These are phyloP conservation scores for Trametes cinnabarina DNA, from an alignment of 768 basidiomycete genomes.

Conservation along the genomic window DNA sequence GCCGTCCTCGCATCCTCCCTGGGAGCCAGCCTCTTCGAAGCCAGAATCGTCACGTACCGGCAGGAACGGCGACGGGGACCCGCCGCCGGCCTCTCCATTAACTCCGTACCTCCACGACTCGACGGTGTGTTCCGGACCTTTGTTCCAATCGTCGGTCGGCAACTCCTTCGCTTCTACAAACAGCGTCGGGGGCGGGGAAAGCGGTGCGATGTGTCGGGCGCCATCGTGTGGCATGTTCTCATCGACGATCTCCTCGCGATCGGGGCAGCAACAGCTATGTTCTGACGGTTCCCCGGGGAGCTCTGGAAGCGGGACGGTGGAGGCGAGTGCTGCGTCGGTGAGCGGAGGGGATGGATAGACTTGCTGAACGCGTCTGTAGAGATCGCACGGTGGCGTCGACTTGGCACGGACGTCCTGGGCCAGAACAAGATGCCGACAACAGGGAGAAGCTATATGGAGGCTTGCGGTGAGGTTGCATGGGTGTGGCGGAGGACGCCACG, in stretches of 20 bases:
- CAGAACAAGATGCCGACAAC: neutral
- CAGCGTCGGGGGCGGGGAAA: slow-evolving; percentile 22
- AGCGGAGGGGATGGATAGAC: slow-evolving; percentile 26
- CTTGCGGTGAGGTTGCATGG: slow-evolving; percentile 2
- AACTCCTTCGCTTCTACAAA: slow-evolving; percentile 13
- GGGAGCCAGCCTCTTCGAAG: slow-evolving; percentile 20
- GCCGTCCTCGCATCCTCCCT: slow-evolving; percentile 2
- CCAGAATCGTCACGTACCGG: slow-evolving; percentile 24
- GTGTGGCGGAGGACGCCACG: slow-evolving; percentile 16
- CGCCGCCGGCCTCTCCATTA: slow-evolving; percentile 2
- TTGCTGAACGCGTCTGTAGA: neutral
- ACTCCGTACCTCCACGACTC: slow-evolving; percentile 16
- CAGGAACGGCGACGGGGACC: slow-evolving; percentile 8
- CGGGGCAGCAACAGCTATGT: neutral
- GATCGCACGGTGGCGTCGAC: slow-evolving; percentile 14
- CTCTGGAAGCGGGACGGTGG: slow-evolving; percentile 23
- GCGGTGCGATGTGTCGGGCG: slow-evolving; percentile 11
- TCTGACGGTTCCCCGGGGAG: slow-evolving; percentile 5
- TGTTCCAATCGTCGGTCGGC: slow-evolving; percentile 1
- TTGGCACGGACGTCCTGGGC: slow-evolving; percentile 4
- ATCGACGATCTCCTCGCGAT: slow-evolving; percentile 6
- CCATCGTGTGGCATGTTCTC: slow-evolving; percentile 18
- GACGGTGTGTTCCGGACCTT: slow-evolving; percentile 2
- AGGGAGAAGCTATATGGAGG: neutral
- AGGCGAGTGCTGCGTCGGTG: slow-evolving; percentile 21